Evolutionary conservation across 2,329 filamentous ascomycete species (phyloP).

Genomic region (Aspergillus transmontanensis): DNA sequence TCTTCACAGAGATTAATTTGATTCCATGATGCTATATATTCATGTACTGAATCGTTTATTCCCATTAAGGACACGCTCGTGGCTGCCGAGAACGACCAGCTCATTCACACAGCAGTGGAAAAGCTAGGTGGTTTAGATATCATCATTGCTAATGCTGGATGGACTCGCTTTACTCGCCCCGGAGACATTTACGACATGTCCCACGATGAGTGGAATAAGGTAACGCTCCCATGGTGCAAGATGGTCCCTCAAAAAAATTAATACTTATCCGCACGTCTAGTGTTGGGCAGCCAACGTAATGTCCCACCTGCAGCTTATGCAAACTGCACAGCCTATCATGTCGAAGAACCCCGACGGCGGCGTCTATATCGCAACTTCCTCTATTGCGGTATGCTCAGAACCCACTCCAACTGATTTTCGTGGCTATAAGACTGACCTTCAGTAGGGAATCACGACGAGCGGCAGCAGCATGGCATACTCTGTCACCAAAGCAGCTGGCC

Average conservation of each 20-base stretch:
- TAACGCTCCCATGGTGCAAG: slow-evolving; percentile 24
- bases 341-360: slow-evolving; percentile 65
- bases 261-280: slow-evolving; percentile 28
- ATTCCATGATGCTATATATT: background rate
- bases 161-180: slow-evolving; percentile 63
- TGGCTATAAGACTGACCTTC: background rate
- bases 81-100: slow-evolving; percentile 29
- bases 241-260: background rate
- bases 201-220: slow-evolving; percentile 66
- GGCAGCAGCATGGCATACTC: slow-evolving; percentile 70
- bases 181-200: slow-evolving; percentile 59
- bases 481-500: slow-evolving; percentile 74
- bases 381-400: slow-evolving; percentile 54
- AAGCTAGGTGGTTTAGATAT: slow-evolving; percentile 73
- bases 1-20: background rate
- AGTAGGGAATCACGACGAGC: slow-evolving; percentile 50
- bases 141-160: slow-evolving; percentile 74
- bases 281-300: slow-evolving; percentile 67
- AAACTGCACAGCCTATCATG: slow-evolving; percentile 61
- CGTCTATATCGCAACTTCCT: slow-evolving; percentile 64
- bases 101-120: slow-evolving; percentile 62
- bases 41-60: background rate
- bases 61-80: background rate
- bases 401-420: background rate
- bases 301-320: slow-evolving; percentile 56